Evolutionary conservation across 805 yeast species (phyloP).

Genomic region (Yarrowia yakushimensis): DNA sequence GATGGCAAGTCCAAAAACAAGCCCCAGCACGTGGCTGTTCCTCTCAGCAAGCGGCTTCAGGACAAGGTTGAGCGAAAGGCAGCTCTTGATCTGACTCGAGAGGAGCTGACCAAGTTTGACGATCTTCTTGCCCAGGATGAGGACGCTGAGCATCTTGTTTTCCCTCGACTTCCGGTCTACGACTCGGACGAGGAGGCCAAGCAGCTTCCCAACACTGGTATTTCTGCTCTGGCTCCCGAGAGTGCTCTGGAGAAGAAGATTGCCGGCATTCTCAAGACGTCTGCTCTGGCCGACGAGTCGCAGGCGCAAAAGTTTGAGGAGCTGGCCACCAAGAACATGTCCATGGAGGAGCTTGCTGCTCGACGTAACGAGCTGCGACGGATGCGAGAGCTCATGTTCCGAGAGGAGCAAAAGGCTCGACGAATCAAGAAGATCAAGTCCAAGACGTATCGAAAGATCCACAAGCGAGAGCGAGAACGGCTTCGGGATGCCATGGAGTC

Average conservation of each 20-base stretch:
- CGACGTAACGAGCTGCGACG: conserved; percentile 78
- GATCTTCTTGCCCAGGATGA: conserved; percentile 76
- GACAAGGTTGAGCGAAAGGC: conserved; percentile 81
- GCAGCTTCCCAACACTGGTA: conserved; percentile 55
- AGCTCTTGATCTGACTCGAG: conserved; percentile 84
- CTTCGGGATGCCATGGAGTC: conserved; percentile 63
- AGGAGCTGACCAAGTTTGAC: conserved; percentile 84
- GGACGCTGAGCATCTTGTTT: conserved; percentile 77
- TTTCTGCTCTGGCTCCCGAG: conserved; percentile 44
- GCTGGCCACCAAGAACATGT: conserved; percentile 72
- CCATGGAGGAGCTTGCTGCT: conserved; percentile 72
- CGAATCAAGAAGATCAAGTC: conserved; percentile 93
- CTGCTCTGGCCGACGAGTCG: conserved; percentile 66
- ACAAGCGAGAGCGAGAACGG: conserved; percentile 75
- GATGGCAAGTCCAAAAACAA: conserved; percentile 32
- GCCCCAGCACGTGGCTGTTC: conserved; percentile 61
- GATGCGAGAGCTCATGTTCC: conserved; percentile 94
- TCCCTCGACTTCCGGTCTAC: conserved; percentile 54
- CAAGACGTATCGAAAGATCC: conserved; percentile 78
- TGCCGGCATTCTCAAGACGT: conserved; percentile 55
- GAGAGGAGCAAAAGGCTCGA: conserved; percentile 88
- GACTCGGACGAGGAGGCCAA: conserved; percentile 36
- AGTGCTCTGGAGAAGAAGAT: conserved; percentile 65
- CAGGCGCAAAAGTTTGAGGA: conserved; percentile 85
- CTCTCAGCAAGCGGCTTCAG: conserved; percentile 82